These are phyloP conservation scores for Lodderomyces beijingensis DNA, from an alignment of 1,139 yeast species.

Conservation along the genomic window DNA sequence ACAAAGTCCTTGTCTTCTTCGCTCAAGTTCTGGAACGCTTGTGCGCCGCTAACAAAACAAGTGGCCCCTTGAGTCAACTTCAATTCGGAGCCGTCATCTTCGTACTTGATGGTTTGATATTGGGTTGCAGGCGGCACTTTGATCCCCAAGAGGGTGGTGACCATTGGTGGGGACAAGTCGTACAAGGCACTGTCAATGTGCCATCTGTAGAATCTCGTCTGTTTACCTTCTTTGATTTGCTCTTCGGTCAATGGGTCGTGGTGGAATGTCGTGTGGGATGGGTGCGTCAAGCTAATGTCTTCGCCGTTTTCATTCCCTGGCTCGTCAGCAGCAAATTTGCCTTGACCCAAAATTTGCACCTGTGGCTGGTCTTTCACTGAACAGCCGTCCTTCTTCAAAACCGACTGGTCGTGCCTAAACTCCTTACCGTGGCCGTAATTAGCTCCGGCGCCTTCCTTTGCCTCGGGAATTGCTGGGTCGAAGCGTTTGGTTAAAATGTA, in stretches of 20 bases:
- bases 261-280: constrained; percentile 79
- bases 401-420: constrained; percentile 73
- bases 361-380: constrained; percentile 81
- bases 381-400: constrained; percentile 73
- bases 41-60: constrained; percentile 77
- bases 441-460: constrained; percentile 31
- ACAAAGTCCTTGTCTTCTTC: constrained; percentile 72
- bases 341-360: constrained; percentile 86
- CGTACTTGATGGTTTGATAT: constrained; percentile 51
- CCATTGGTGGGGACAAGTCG: constrained; percentile 79
- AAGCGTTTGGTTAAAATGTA: constrained; percentile 68
- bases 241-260: constrained; percentile 57
- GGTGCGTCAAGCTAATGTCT: constrained; percentile 63
- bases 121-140: constrained; percentile 62
- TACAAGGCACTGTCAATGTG: constrained; percentile 88
- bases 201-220: constrained; percentile 87
- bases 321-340: constrained; percentile 61
- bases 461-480: constrained; percentile 64
- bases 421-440: constrained; percentile 84
- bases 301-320: constrained; percentile 64
- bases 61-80: constrained; percentile 81
- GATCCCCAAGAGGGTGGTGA: constrained; percentile 77
- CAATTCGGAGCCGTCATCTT: constrained; percentile 53
- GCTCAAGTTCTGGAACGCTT: constrained; percentile 62
- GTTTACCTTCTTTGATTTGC: constrained; percentile 53